Conservation (phyloP, 306 rosid species). For the Dalbergia cultrata region DNA sequence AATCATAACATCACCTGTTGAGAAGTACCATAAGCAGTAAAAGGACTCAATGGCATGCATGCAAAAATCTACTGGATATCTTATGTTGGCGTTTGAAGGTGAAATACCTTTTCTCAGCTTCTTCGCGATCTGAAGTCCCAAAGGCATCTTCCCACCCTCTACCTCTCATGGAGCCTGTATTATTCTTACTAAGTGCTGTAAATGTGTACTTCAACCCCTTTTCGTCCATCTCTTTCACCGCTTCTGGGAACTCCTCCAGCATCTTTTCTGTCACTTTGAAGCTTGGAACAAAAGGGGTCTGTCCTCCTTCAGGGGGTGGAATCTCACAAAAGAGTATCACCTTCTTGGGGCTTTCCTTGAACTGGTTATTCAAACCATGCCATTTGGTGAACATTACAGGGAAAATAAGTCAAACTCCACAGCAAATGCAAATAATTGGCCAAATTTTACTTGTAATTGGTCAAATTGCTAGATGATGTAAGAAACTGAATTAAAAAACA, state of each 20-base stretch:
- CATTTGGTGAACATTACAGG: conserved; percentile 4
- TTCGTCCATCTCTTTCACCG: conserved; percentile 66
- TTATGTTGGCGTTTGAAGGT: not conserved
- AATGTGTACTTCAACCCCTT: conserved; percentile 74
- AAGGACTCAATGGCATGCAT: not conserved
- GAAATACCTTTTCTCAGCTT: conserved; percentile 72
- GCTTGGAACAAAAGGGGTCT: conserved; percentile 88
- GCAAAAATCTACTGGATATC: not conserved
- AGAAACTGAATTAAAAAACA: not conserved
- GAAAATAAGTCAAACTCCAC: not conserved
- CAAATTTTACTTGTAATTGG: not conserved
- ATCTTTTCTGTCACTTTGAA: conserved; percentile 73
- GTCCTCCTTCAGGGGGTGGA: conserved; percentile 90
- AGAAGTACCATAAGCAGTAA: not conserved
- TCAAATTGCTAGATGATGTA: conserved; percentile 32
- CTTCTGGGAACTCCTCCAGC: conserved; percentile 78
- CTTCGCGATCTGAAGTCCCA: conserved; percentile 63
- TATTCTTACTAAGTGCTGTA: conserved; percentile 64
- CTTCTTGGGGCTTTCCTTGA: conserved; percentile 72
- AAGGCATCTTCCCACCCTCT: conserved; percentile 88
- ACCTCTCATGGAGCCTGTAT: conserved; percentile 81
- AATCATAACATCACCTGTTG: too few relatives aligned
- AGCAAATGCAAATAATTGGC: conserved; percentile 23
- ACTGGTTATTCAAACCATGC: conserved; percentile 47
- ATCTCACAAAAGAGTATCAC: conserved; percentile 76